Evolutionary conservation across 805 yeast genomes (phyloP).

Genomic region (Starmera amethionina): DNA sequence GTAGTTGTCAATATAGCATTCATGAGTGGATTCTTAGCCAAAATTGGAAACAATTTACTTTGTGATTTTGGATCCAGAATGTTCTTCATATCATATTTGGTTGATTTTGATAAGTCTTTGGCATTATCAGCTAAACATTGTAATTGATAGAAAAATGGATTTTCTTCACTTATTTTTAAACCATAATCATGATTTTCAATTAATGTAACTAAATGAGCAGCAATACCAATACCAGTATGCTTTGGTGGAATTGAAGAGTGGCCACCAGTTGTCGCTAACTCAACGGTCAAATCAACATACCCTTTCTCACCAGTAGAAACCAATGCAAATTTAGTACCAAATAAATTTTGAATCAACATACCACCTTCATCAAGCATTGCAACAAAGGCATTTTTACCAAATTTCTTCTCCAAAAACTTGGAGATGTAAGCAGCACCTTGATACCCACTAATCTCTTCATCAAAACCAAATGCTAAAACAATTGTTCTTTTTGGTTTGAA

Average conservation of each 20-base stretch:
- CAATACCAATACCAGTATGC: conserved; percentile 71
- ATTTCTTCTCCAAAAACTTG: conserved; percentile 35
- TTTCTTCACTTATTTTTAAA: conserved; percentile 37
- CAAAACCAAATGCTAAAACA: conserved; percentile 53
- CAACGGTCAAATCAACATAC: conserved; percentile 39
- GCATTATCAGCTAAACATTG: conserved; percentile 42
- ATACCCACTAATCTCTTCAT: conserved; percentile 52
- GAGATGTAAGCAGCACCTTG: conserved; percentile 43
- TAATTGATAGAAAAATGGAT: conserved; percentile 49
- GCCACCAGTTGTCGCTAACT: conserved; percentile 59
- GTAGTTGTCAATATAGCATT: neutral
- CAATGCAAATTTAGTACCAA: conserved; percentile 34
- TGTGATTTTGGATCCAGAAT: no score
- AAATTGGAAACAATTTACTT: conserved; percentile 11
- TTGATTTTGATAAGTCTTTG: no score
- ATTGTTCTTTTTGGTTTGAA: conserved; percentile 43
- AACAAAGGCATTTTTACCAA: conserved; percentile 51
- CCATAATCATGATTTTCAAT: conserved; percentile 45
- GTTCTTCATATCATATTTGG: no score
- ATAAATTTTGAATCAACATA: conserved; percentile 19
- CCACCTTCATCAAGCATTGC: conserved; percentile 65
- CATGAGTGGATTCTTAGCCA: conserved; percentile 36
- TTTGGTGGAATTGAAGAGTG: conserved; percentile 74
- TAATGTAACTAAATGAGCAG: conserved; percentile 42
- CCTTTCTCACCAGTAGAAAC: conserved; percentile 59